Base-by-base conservation (phyloP, 139 green algal species). In the Medakamo hakoo region DNA sequence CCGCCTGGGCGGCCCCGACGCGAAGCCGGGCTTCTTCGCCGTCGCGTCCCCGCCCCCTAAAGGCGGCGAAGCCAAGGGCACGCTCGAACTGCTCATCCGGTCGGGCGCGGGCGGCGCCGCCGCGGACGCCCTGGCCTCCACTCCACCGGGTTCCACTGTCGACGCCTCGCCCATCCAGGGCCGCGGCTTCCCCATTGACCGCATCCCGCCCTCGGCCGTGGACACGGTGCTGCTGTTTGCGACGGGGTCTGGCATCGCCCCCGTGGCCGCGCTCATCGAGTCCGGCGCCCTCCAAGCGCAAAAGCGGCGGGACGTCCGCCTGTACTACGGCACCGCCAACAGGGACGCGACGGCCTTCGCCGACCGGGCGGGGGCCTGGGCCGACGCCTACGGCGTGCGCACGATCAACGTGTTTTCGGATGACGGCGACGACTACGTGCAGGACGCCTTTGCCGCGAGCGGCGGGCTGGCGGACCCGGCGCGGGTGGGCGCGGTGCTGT, bases 1-100 rank as follows among this genome's bases (percentile, higher is more conserved):
- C 58, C 81, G 40, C 48, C 84, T 86, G 69, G 64, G 79, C 0
- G 73, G 68, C 30, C 65, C 48, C 24, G 86, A 92, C 29, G 73
- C 66, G 67, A 94, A 94, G 77, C 63, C 88, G 22, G 80, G 85
- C 59, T 95, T 94, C 74, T 90, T 94, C 59, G 90, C 90, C 27
- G 93, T 97, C 61, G 85, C 89, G 2, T 95, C 84, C 0, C 40
- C 82, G 1, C n/a, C n/a, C n/a, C n/a, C n/a, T n/a, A n/a, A n/a
- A n/a, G n/a, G n/a, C n/a, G n/a, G n/a, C n/a, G n/a, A n/a, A n/a
- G n/a, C n/a, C n/a, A n/a, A n/a, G n/a, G n/a, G n/a, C n/a, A n/a
- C n/a, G n/a, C n/a, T n/a, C n/a, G n/a, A n/a, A n/a, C n/a, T n/a
- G n/a, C n/a, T n/a, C n/a, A n/a, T n/a, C n/a, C n/a, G n/a, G 26